Base-by-base conservation (phyloP, 805 yeast species). In the Wickerhamiella dianesei region DNA sequence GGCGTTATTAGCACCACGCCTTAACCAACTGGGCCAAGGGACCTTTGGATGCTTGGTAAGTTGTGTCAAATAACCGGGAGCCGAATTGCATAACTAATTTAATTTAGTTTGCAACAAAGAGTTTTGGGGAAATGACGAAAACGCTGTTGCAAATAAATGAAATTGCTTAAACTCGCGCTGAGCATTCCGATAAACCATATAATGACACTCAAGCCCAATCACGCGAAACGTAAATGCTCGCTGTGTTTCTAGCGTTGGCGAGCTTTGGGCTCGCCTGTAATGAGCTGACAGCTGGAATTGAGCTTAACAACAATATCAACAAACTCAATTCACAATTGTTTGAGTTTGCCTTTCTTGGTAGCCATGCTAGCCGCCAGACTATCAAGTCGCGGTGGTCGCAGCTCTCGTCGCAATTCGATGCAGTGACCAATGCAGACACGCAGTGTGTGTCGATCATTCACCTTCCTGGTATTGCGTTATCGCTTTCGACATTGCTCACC, bases 21-120 rank as follows among this genome's bases (percentile, higher is more conserved):
- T 70, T 71, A 70, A 71, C 75, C 75, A 70, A 70, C 75, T 71
- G 71, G 75, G 75, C 75, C 75, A 71, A 71, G 74, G 72, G 75
- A 71, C 71, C 70, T 16, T 2, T 37, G n/a, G n/a, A n/a, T n/a
- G n/a, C n/a, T n/a, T n/a, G n/a, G n/a, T n/a, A n/a, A n/a, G n/a
- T n/a, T n/a, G n/a, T n/a, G n/a, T n/a, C n/a, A n/a, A n/a, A n/a
- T n/a, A n/a, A n/a, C n/a, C n/a, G n/a, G n/a, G n/a, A n/a, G n/a
- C n/a, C n/a, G 4, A 6, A 6, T 40, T n/a, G n/a, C 32, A 13
- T 16, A 12, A 12, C 20, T 21, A 29, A 16, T 44, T 39, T 13
- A 44, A 44, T 8, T n/a, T 39, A 9, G 22, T n/a, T 12, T 25
- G 13, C 25, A 21, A 29, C 35, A 43, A 21, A 40, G 36, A 36